These are phyloP conservation scores for Penicillium concentricum DNA, from an alignment of 2,329 filamentous ascomycete species.

Conservation along the genomic window DNA sequence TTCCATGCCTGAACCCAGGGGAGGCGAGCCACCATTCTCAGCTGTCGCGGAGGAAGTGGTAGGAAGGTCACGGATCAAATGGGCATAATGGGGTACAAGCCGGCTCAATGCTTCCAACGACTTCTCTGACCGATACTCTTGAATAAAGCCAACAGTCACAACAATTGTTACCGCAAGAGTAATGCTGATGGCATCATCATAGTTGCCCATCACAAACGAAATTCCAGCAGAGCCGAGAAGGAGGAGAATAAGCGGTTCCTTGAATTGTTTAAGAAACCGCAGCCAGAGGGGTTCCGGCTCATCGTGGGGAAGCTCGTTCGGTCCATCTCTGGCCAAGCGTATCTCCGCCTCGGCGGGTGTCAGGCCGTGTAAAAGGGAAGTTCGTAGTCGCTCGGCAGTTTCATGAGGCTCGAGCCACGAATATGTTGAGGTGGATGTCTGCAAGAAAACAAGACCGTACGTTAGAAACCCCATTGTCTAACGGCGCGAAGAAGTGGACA, in stretches of 20 bases:
- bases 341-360: conserved; percentile 76
- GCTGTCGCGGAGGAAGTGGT: conserved; percentile 18
- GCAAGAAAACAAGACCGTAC: conserved; percentile 8
- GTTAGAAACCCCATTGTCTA: conserved; percentile 10
- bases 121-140: conserved; percentile 97
- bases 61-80: conserved; percentile 71
- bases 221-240: conserved; percentile 83
- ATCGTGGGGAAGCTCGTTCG: conserved; percentile 93
- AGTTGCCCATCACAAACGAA: conserved; percentile 87
- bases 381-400: conserved; percentile 72
- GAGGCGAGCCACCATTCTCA: conserved; percentile 21
- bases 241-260: conserved; percentile 91
- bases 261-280: conserved; percentile 93
- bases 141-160: conserved; percentile 90
- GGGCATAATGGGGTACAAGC: conserved; percentile 90
- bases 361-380: conserved; percentile 80
- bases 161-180: conserved; percentile 95
- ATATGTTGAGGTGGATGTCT: conserved; percentile 51
- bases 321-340: conserved; percentile 75
- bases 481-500: background rate
- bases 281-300: conserved; percentile 92
- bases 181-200: conserved; percentile 93
- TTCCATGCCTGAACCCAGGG: conserved; percentile 34
- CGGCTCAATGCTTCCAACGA: conserved; percentile 93
- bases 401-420: conserved; percentile 72